Base-by-base conservation (phyloP, 306 rosid genomes). In the Casuarina equisetifolia region DNA sequence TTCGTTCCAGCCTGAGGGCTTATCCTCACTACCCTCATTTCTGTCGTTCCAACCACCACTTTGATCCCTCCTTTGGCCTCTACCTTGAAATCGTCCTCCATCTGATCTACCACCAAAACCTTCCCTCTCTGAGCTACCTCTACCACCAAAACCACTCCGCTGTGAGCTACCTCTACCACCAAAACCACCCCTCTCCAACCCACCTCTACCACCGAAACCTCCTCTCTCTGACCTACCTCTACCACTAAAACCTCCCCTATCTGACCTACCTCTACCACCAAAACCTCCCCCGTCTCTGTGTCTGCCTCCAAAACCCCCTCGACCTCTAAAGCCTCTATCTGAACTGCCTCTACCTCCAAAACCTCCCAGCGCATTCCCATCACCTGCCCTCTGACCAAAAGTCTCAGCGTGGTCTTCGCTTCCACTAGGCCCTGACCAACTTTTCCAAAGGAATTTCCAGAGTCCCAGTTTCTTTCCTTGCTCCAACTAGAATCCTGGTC, bases 51-150 rank as follows among this genome's bases (percentile, higher is more conserved):
- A 85, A 80, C 84, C 83, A 43, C 93, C 89, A 63, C 83, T 66
- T 59, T 83, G 88, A 73, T 86, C 93, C 82, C 85, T 75, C 86
- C 96, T 87, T 77, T 96, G 84, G 71, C 92, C 96, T 43, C 97
- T 72, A 70, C 92, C 90, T 9, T 91, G 86, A 50, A 71, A 86
- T 66, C 89, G 88, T 17, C 84, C 84, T 75, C 86, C 59, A 16
- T 79, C 89, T 42, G 87, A 87, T 63, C 84, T 76, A 59, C 85
- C 89, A 53, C 87, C 81, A 74, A 77, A 89, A 55, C 87, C 87
- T 4, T 88, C 92, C 51, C 84, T 51, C 0, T 86, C 84, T 4
- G 87, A 87, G 80, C 95, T 79, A 51, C 91, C 82, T 48, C 88
- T 59, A 52, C 85, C 82, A 58, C 78, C 66, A 67, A 38, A 36